Evolutionary conservation across 345 rosid genomes (phyloP), one percentile per base, ranked within the genome.

Genomic region (Brassica incana): DNA sequence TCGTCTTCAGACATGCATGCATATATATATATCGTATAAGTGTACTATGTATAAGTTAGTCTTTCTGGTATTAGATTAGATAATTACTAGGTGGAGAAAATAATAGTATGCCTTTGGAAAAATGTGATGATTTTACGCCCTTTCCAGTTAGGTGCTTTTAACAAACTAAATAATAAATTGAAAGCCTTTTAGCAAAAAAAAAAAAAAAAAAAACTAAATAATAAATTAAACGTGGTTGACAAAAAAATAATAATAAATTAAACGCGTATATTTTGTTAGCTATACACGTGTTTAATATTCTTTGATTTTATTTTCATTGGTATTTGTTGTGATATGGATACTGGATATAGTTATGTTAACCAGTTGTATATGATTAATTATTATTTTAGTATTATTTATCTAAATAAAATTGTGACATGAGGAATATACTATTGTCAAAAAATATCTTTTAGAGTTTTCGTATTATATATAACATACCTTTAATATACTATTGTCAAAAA

Each of bases 251-350:
- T 62, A 5, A 6, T 54, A 8, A 25, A 16, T 12, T 30, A 48
- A 30, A 30, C 76, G 45, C 60, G 25, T 43, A 52, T 45, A 50
- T 64, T 50, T 11, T 61, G 30, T 50, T 74, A 33, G 56, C 65
- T 66, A 50, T 65, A 74, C 64, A 52, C 56, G 72, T 65, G 71
- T 52, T 38, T 7, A 12, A 20, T 66, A 52, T 54, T 56, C 72
- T 75, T 52, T 43, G 4, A 29, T 29, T 20, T 20, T 2, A 3
- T 36, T 3, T 25, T 59, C 10, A 60, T 65, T 16, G 16, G 2
- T 61, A 40, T 20, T 40, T 40, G 71, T 40, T 65, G 14, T 65
- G 4, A 2, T 67, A 40, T 67, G 40, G 40, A 52, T 50, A 50
- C 6, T 14, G 56, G 56, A 29, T 62, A 25, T 29, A 29, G 5